Base-by-base conservation (phyloP, 2,329 filamentous ascomycete species). In the Talaromyces amestolkiae region DNA sequence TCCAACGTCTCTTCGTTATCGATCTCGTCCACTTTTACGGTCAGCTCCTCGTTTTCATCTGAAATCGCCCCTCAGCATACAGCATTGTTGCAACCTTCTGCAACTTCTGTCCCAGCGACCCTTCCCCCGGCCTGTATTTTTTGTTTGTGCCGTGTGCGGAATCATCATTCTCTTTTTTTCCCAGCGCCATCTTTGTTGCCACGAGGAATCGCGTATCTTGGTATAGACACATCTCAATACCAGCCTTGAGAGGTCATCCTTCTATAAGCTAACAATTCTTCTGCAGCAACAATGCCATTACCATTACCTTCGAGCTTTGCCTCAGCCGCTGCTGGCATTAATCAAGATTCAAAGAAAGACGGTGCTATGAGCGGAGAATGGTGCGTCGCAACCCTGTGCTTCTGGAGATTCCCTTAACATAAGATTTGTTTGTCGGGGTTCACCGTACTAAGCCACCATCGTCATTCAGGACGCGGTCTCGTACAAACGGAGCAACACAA, bases 231-330 rank as follows among this genome's bases (percentile, higher is more conserved):
- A 51, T 19, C 9, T 19, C 31, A 45, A 53, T 15, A 22, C 63
- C 64, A 70, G 61, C 58, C 64, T 49, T 39, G 11, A n/a, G 19
- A 37, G 13, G 47, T 3, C 9, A 63, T 47, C 66, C 67, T 54
- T 39, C 19, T 69, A 67, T 69, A 69, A 69, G 70, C 70, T 66
- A 66, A 67, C 68, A 63, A 53, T 68, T 72, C 68, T 61, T 67
- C 68, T 66, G 67, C 64, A 68, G 66, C 54, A 47, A 67, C 65
- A 73, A 85, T 92, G 90, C 86, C 89, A 82, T 87, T 88, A 77
- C 89, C 90, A 82, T 86, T 92, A 78, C 88, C 90, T 73, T 92
- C 91, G 72, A 93, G 89, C 84, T 93, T 93, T 81, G 91, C 91
- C 77, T 92, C 91, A 76, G 91, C 91, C 73, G 91, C 91, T 72